Conservation (phyloP, 352 stramenopile genomes). For the Plasmopara muralis region DNA sequence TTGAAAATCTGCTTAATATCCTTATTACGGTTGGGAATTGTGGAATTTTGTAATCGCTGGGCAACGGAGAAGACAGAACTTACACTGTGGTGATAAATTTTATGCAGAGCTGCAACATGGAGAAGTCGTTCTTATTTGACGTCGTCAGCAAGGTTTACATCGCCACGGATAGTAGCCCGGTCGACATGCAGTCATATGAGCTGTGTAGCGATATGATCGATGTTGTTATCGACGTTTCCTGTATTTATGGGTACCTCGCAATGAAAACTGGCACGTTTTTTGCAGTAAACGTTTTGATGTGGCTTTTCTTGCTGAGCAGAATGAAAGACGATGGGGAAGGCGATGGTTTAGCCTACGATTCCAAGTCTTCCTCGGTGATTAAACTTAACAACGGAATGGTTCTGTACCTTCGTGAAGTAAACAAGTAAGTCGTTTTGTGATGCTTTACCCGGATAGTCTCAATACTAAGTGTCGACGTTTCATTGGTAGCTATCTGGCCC, state of each 20-base stretch:
- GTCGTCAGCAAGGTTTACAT: slow-evolving; percentile 99
- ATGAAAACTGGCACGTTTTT: neutral
- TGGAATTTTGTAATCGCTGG: neutral
- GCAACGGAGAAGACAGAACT: neutral
- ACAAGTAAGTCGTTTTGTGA: slow-evolving; percentile 51
- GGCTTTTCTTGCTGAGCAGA: slow-evolving; percentile 18
- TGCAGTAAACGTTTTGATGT: neutral
- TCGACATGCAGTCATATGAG: slow-evolving; percentile 97
- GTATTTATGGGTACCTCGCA: slow-evolving; percentile 91
- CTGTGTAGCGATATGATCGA: slow-evolving; percentile 99
- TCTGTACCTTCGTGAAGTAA: slow-evolving; percentile 90
- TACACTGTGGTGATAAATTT: slow-evolving; percentile 9
- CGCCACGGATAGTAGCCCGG: slow-evolving; percentile 95
- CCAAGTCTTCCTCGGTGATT: slow-evolving; percentile 95
- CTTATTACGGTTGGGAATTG: slow-evolving; percentile 76
- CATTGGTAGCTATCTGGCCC: slow-evolving; percentile 86
- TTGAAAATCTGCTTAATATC: slow-evolving; percentile 98
- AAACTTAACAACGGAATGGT: slow-evolving; percentile 98
- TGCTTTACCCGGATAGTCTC: neutral
- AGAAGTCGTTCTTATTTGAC: slow-evolving; percentile 98
- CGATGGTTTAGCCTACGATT: slow-evolving; percentile 92
- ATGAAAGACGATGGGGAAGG: slow-evolving; percentile 89
- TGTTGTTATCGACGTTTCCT: slow-evolving; percentile 98
- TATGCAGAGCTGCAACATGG: slow-evolving; percentile 93
- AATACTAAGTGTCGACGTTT: slow-evolving; percentile 3